Conservation (phyloP, 177 flowering plant genomes). For the Vitis hybrid region DNA sequence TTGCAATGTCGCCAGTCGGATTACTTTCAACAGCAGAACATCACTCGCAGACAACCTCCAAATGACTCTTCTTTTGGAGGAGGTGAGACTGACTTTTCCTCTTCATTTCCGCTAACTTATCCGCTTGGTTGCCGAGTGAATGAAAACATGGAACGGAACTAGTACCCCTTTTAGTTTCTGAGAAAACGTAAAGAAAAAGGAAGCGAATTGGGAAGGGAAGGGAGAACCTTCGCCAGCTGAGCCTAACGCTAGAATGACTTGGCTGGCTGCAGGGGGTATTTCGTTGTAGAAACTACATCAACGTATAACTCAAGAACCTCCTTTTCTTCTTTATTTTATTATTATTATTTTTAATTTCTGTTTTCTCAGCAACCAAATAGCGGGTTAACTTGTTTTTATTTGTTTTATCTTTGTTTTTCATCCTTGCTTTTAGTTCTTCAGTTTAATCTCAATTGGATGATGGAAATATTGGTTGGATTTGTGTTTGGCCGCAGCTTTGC, state of each 20-base stretch:
- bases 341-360: not conserved
- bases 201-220: too few relatives aligned
- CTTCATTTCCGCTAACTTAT: not conserved
- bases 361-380: not conserved
- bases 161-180: not conserved
- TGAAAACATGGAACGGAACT: not conserved
- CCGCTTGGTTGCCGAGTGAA: not conserved
- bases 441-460: not conserved
- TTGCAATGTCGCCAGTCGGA: slow-evolving; percentile 49
- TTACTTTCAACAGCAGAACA: slow-evolving; percentile 41
- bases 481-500: slow-evolving; percentile 26
- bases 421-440: too few relatives aligned
- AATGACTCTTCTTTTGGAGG: slow-evolving; percentile 16
- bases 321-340: not conserved
- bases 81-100: not conserved
- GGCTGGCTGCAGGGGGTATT: too few relatives aligned
- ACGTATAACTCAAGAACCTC: too few relatives aligned
- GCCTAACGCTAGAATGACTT: too few relatives aligned
- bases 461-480: not conserved
- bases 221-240: too few relatives aligned
- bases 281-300: too few relatives aligned
- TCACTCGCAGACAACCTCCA: slow-evolving; percentile 16
- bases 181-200: too few relatives aligned
- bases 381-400: not conserved
- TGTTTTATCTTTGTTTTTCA: not conserved